Evolutionary conservation across 352 stramenopile species (phyloP).

Genomic region (Globisporangium rhizosaccharum): DNA sequence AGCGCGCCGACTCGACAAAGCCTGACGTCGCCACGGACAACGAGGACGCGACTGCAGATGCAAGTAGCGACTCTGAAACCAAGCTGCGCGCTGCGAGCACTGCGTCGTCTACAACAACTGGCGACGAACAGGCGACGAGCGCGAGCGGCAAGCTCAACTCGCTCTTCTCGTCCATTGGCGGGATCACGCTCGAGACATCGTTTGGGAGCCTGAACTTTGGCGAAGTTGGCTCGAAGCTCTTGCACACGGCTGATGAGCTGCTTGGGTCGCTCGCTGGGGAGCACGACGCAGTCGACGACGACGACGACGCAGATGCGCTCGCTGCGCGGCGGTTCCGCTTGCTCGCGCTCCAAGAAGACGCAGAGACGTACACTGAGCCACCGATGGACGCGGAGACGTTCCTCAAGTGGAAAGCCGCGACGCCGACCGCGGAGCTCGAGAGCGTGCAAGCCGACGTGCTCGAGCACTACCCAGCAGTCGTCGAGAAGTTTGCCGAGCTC

Average conservation of each 20-base stretch:
- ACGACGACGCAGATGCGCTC: constrained; percentile 9
- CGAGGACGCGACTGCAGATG: neutral
- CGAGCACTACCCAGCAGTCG: constrained; percentile 56
- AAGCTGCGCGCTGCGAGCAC: neutral
- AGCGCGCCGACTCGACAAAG: constrained; percentile 16
- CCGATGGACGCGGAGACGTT: constrained; percentile 59
- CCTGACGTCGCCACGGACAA: constrained; percentile 16
- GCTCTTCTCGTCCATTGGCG: constrained; percentile 52
- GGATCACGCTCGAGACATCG: constrained; percentile 15
- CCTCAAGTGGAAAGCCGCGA: constrained; percentile 46
- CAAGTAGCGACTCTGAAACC: constrained; percentile 3
- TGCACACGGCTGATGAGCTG: constrained; percentile 66
- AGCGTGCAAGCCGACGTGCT: constrained; percentile 50
- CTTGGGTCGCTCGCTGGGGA: constrained; percentile 41
- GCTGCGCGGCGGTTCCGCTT: constrained; percentile 53
- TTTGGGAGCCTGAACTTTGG: constrained; percentile 30
- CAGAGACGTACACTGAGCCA: constrained; percentile 54
- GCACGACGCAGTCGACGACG: constrained; percentile 20
- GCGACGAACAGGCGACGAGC: neutral
- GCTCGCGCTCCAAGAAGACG: constrained; percentile 55
- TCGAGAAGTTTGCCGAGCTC: constrained; percentile 48
- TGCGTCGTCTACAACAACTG: neutral
- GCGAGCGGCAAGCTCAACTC: constrained; percentile 22
- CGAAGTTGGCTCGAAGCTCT: constrained; percentile 59
- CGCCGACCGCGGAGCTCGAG: constrained; percentile 26